phyloP scores from a whole-genome alignment of 208 protist species.

The Wallacemonas collosoma region DNA sequence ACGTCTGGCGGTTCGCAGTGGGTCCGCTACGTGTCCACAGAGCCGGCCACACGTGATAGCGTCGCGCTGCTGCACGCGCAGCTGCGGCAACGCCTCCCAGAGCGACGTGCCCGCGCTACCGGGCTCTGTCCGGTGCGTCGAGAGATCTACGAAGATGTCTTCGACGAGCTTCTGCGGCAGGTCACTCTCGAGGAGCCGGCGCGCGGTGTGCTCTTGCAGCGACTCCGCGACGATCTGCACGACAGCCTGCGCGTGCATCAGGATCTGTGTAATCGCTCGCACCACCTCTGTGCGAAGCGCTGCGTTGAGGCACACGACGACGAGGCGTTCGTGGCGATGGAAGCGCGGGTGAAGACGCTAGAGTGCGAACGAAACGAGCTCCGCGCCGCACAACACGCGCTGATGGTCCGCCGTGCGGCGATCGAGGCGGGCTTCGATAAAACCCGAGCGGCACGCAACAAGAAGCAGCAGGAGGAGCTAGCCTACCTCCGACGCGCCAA shows the following conservation, averaged over 20 bases:
- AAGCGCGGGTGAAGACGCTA: conserved; percentile 34
- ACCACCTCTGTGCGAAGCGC: conserved; percentile 47
- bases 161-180: conserved; percentile 97
- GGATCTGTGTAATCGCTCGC: conserved; percentile 42
- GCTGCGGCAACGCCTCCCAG: conserved; percentile 87
- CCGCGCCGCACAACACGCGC: conserved; percentile 35
- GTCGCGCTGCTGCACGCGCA: conserved; percentile 88
- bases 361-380: conserved; percentile 28
- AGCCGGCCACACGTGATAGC: conserved; percentile 62
- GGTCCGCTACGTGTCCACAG: conserved; percentile 47
- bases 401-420: conserved; percentile 28
- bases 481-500: conserved; percentile 94
- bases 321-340: conserved; percentile 20
- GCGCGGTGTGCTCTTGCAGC: conserved; percentile 96
- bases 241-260: conserved; percentile 58
- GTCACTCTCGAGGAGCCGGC: conserved; percentile 98
- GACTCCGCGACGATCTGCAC: conserved; percentile 95
- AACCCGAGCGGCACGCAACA: conserved; percentile 49
- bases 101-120: conserved; percentile 92
- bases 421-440: conserved; percentile 37
- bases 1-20: conserved; percentile 29
- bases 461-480: conserved; percentile 95
- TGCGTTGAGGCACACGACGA: background rate
- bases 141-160: conserved; percentile 97
- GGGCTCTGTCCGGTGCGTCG: conserved; percentile 97